Evolutionary conservation across 176 grass and related monocot species (phyloP).

Genomic region (Bolboschoenus planiculmis): DNA sequence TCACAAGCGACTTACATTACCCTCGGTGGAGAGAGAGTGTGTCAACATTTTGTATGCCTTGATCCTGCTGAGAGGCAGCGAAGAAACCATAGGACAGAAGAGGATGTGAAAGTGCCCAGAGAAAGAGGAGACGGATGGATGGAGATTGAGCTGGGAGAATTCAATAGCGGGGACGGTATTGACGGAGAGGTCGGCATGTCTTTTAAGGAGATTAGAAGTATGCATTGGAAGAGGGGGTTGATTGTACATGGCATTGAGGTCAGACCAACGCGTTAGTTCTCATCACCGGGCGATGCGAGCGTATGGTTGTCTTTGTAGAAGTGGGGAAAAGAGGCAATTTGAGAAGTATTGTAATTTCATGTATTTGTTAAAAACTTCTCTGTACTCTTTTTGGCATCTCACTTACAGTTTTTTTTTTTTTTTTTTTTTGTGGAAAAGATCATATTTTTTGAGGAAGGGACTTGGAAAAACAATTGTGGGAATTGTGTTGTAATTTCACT

Average conservation of each 20-base stretch:
- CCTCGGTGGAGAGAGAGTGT: neutral
- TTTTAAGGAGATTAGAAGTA: slow-evolving; percentile 27
- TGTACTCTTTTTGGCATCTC: neutral
- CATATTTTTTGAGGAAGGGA: neutral
- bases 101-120: neutral
- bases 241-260: slow-evolving; percentile 63
- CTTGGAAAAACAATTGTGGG: neutral
- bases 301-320: neutral
- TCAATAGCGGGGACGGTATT: neutral
- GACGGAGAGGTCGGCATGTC: slow-evolving; percentile 27
- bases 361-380: neutral
- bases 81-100: neutral
- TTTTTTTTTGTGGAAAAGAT: neutral
- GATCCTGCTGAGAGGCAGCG: neutral
- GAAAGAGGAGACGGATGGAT: neutral
- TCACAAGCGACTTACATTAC: slow-evolving; percentile 3
- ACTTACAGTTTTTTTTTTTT: no score
- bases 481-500: no score
- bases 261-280: slow-evolving; percentile 27
- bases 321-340: neutral
- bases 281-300: neutral
- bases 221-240: slow-evolving; percentile 47
- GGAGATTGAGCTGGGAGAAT: neutral
- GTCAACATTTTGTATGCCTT: neutral
- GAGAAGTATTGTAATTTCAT: neutral